Base-by-base conservation (phyloP, 2,329 filamentous ascomycete genomes). In the Atkinsonella texensis region DNA sequence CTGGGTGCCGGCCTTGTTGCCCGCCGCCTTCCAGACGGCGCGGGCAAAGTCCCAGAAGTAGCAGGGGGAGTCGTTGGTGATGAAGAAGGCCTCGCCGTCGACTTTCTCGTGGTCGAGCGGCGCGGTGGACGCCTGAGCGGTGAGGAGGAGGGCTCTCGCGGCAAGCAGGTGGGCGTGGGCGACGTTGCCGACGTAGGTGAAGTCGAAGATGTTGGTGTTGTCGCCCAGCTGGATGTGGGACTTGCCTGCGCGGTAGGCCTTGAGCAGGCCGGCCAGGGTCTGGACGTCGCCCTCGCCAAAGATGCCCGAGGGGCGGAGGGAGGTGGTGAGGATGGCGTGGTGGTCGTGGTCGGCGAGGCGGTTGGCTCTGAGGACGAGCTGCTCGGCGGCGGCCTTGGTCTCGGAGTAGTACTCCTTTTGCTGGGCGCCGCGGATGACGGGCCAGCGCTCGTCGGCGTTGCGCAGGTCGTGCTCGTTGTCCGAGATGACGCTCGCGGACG, bases 11-110 rank as follows among this genome's bases (percentile, higher is more conserved):
- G 69, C 68, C 8, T 70, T 64, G 52, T 67, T 73, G 38, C 81
- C 81, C 11, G 78, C 78, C 42, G 74, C 75, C 56, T 70, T 71
- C 88, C 88, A 97, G 46, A 95, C 76, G 40, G 83, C 81, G 41
- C 87, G 78, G 53, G 86, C 81, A 64, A 94, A 86, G 68, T 95
- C 89, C 82, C 93, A 94, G 68, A 95, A 94, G 66, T 91, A 91
- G 18, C 94, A 75, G 5, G 91, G 91, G 59, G 81, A 75, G 68
- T 89, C 87, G 67, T 97, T 97, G 53, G 89, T 93, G 62, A 97
- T 80, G 70, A 95, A 83, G 72, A 97, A 91, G 48, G 83, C 83
- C 66, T 96, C 84, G 53, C 91, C 93, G 64, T 90, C 87, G 48
- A 90, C 81, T 53, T 76, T 77, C 70, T 89, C 85, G 68, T 81